Evolutionary conservation across 2,329 filamentous ascomycete genomes (phyloP).

Genomic region (Polytolypa hystricis): DNA sequence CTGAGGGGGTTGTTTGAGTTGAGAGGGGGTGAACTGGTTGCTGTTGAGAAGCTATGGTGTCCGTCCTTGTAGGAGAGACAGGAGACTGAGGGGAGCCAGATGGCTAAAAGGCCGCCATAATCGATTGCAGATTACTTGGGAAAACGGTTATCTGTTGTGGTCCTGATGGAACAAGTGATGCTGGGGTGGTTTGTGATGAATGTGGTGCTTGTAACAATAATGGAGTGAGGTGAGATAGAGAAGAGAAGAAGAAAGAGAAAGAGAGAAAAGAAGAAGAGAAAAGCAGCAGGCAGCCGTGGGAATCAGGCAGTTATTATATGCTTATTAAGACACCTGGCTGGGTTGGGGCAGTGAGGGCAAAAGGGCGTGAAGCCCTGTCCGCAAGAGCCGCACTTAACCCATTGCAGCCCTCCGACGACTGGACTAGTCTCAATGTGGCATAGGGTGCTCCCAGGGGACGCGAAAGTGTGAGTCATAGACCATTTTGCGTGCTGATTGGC

Average conservation of each 20-base stretch:
- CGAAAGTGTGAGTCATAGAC: conserved; percentile 30
- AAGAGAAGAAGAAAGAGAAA: conserved; percentile 10
- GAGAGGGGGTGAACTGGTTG: conserved; percentile 16
- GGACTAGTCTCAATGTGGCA: conserved; percentile 10
- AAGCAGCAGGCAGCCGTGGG: conserved; percentile 12
- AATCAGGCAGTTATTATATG: conserved; percentile 29
- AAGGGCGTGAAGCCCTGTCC: conserved; percentile 13
- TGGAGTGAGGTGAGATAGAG: conserved; percentile 8
- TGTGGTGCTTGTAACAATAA: too few species aligned
- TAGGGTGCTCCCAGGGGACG: conserved; percentile 13
- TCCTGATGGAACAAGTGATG: conserved; percentile 2
- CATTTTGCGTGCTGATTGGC: conserved; percentile 17
- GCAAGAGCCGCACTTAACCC: conserved; percentile 11
- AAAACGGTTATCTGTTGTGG: conserved; percentile 9
- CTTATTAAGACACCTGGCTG: conserved; percentile 9
- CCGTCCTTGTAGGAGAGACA: conserved; percentile 30
- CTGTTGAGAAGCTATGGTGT: conserved; percentile 30
- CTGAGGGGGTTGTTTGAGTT: conserved; percentile 25
- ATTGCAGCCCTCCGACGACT: conserved; percentile 15
- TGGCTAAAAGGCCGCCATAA: conserved; percentile 32
- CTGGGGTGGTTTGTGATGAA: too few species aligned
- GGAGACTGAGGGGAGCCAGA: conserved; percentile 16
- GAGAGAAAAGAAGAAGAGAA: conserved; percentile 11
- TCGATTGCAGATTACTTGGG: conserved; percentile 15
- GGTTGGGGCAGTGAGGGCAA: not conserved